Evolutionary conservation across 140 eudicot species (phyloP).

Genomic region (Flaveria floridana): DNA sequence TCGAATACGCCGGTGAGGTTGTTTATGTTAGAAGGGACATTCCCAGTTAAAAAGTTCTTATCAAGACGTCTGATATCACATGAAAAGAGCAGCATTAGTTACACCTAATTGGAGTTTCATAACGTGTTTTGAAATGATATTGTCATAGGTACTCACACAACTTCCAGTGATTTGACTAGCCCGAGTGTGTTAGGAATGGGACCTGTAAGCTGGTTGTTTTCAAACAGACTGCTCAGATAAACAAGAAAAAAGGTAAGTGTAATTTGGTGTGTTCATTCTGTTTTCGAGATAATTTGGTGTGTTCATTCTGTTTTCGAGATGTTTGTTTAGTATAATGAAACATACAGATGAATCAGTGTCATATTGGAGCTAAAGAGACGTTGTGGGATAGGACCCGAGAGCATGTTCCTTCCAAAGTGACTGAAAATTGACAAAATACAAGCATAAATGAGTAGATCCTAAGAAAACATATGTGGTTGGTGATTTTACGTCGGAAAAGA

Average conservation of each 20-base stretch:
- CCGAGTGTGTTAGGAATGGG: slow-evolving; percentile 67
- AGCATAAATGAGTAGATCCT: neutral
- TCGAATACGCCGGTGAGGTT: slow-evolving; percentile 55
- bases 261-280: neutral
- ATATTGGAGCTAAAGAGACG: slow-evolving; percentile 53
- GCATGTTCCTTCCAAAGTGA: slow-evolving; percentile 73
- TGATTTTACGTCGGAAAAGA: neutral
- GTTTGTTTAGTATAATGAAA: slow-evolving; percentile 3
- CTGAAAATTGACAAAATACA: slow-evolving; percentile 39
- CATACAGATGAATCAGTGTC: slow-evolving; percentile 75
- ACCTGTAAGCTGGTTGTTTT: slow-evolving; percentile 73
- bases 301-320: slow-evolving; percentile 3
- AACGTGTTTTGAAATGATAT: neutral
- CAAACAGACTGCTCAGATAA: slow-evolving; percentile 60
- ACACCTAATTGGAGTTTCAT: neutral
- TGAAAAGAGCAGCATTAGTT: neutral
- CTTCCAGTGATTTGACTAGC: slow-evolving; percentile 59
- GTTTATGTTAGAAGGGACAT: slow-evolving; percentile 67
- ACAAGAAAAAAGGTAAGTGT: slow-evolving; percentile 11
- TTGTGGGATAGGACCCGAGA: slow-evolving; percentile 60
- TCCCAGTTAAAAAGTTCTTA: slow-evolving; percentile 53
- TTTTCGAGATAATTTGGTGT: neutral
- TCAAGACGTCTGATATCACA: slow-evolving; percentile 71
- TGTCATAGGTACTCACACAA: slow-evolving; percentile 59
- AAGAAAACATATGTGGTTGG: neutral